A percentile compares a stretch with the other conserved stretches of the same genome.
Conservation (phyloP, 2,329 filamentous ascomycete species). For the Coleophoma eucalyptorum region DNA sequence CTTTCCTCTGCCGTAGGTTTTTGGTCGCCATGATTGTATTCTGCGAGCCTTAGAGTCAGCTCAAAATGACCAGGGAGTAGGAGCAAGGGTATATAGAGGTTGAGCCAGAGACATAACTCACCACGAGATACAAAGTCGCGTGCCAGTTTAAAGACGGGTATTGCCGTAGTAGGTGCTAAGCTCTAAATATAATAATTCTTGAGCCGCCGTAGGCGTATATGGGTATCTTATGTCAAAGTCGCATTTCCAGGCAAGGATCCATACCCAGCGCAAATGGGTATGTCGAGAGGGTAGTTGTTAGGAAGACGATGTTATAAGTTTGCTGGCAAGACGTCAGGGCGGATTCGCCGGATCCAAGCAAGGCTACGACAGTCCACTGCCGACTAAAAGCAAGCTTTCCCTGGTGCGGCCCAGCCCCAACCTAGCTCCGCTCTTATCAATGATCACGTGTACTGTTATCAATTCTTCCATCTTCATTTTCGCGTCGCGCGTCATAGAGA, state of each 20-base stretch:
- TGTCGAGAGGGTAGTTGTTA: background rate
- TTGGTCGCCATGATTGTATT: constrained; percentile 16
- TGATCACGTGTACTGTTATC: background rate
- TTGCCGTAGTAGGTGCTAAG: background rate
- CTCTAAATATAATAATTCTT: background rate
- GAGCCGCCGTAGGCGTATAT: background rate
- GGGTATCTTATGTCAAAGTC: background rate
- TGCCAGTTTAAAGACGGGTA: constrained; percentile 5
- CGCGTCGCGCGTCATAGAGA: background rate
- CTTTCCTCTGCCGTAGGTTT: constrained; percentile 20
- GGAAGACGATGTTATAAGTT: background rate
- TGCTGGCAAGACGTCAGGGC: background rate
- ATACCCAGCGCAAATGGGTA: background rate
- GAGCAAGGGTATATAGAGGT: background rate
- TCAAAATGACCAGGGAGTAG: background rate
- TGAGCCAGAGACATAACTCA: constrained; percentile 1
- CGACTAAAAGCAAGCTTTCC: background rate
- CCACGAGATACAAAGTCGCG: constrained; percentile 10
- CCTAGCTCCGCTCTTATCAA: background rate
- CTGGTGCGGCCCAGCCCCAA: background rate
- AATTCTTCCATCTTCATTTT: background rate
- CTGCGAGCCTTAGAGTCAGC: background rate
- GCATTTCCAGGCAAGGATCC: background rate
- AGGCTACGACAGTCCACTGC: background rate
- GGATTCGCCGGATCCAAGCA: background rate